These are phyloP conservation scores for Fusarium ramigenum DNA, from an alignment of 2,329 filamentous ascomycete genomes.

Conservation along the genomic window DNA sequence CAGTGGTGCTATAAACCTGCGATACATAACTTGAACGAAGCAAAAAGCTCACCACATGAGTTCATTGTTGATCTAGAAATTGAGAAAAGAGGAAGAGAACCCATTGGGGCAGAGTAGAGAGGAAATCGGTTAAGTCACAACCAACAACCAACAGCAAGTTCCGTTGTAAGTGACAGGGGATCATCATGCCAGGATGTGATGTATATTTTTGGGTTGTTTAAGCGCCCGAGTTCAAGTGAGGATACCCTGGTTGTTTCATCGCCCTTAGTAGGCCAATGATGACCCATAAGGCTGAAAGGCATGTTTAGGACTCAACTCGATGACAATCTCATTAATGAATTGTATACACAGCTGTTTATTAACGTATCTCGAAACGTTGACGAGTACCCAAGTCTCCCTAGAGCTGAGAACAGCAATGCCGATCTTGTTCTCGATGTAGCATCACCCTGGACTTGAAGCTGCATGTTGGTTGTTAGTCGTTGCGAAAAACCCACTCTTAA, in stretches of 20 bases:
- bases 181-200: not conserved
- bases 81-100: not conserved
- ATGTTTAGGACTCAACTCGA: not conserved
- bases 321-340: not conserved
- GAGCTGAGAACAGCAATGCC: not conserved
- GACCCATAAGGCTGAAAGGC: not conserved
- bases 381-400: fast-evolving
- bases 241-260: not conserved
- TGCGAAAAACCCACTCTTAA: not conserved
- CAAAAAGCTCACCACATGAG: not conserved
- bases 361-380: fast-evolving
- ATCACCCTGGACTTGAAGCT: not conserved
- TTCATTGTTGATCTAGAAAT: not conserved
- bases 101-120: not conserved
- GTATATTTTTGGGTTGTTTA: conserved; percentile 14
- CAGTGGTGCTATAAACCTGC: conserved; percentile 15
- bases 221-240: conserved; percentile 2
- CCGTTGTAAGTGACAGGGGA: not conserved
- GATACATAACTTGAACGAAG: conserved; percentile 20
- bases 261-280: not conserved
- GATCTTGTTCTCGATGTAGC: not conserved
- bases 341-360: not conserved
- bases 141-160: conserved; percentile 2
- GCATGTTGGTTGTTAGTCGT: not conserved
- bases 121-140: not conserved